Percentiles rank a stretch among this genome's conserved stretches.
phyloP scores from a whole-genome alignment of 169 alveolate genomes.

The Plasmodium coatneyi region DNA sequence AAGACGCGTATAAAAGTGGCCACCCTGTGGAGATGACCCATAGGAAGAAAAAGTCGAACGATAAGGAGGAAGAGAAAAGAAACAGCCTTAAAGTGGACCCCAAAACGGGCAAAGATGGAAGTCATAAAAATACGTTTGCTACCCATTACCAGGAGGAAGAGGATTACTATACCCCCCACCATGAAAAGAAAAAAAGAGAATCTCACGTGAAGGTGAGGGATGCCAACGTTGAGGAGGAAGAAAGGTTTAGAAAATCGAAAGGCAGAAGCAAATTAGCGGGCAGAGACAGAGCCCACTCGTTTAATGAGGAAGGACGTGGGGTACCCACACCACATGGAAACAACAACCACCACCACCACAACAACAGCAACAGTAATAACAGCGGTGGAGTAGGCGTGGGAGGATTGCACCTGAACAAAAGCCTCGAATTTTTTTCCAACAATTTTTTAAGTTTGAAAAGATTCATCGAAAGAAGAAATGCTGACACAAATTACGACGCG shows the following conservation, averaged over 20 bases:
- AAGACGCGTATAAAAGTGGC: background rate
- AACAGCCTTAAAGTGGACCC: background rate
- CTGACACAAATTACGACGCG: background rate
- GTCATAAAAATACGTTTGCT: background rate
- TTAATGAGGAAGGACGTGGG: background rate
- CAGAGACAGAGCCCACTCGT: background rate
- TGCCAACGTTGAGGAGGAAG: background rate
- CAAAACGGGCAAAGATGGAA: background rate
- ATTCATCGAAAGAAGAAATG: slow-evolving; percentile 23
- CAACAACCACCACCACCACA: no score
- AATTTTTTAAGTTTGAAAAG: slow-evolving; percentile 42
- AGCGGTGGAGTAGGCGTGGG: background rate
- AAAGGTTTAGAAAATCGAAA: background rate
- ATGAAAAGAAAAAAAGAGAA: slow-evolving; percentile 1
- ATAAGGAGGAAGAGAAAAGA: slow-evolving; percentile 7
- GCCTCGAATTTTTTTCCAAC: slow-evolving; percentile 46
- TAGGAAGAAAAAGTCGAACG: background rate
- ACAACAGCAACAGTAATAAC: no score
- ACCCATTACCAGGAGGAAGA: background rate
- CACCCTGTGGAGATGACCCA: background rate
- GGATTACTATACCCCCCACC: background rate
- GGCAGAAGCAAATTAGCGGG: background rate
- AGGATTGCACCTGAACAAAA: slow-evolving; percentile 3
- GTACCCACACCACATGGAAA: background rate
- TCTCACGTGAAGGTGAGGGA: background rate